Evolutionary conservation across 208 protist genomes (phyloP).

Genomic region (Acanthamoeba culbertsoni): DNA sequence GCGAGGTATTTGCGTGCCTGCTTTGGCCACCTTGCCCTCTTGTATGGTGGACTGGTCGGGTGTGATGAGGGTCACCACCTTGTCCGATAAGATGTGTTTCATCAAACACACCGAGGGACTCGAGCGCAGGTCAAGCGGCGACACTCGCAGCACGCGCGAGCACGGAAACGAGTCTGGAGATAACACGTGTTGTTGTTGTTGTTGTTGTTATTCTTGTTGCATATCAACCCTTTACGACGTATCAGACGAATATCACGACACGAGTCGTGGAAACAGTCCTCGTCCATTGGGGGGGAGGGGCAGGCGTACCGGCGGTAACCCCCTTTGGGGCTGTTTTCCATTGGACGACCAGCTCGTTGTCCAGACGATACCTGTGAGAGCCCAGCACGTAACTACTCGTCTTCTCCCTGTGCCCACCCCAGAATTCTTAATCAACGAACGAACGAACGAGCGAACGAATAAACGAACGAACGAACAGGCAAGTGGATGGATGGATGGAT

Average conservation of each 20-base stretch:
- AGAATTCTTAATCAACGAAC: too few relatives aligned
- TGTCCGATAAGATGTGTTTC: slow-evolving; percentile 9
- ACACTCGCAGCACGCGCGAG: not conserved
- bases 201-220: not conserved
- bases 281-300: not conserved
- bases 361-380: not conserved
- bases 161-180: not conserved
- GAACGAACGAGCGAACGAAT: too few relatives aligned
- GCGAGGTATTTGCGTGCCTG: too few relatives aligned
- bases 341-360: not conserved
- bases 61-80: slow-evolving; percentile 13
- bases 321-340: slow-evolving; percentile 17
- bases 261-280: too few relatives aligned
- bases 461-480: too few relatives aligned
- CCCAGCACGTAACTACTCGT: not conserved
- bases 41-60: slow-evolving; percentile 14
- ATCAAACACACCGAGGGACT: not conserved
- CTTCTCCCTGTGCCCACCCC: not conserved
- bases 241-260: too few relatives aligned
- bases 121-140: slow-evolving; percentile 13
- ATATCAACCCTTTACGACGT: too few relatives aligned
- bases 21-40: not conserved
- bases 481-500: too few relatives aligned
- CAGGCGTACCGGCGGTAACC: not conserved
- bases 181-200: not conserved